Base-by-base conservation (phyloP, 129 eudicot species). In the Mikania micrantha region DNA sequence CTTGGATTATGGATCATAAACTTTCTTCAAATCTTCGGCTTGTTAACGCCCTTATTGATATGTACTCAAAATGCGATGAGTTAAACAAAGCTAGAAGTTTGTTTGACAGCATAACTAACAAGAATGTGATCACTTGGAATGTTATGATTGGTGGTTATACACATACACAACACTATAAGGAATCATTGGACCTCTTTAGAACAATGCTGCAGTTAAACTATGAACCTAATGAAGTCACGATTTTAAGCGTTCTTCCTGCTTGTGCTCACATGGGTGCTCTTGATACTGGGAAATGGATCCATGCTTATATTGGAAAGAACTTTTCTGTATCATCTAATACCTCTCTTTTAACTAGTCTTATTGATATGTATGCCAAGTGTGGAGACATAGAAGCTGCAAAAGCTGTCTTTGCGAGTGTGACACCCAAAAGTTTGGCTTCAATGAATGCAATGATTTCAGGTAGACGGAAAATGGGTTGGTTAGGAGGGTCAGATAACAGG, bases 101-200 rank as follows among this genome's bases (percentile, higher is more conserved):
- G 15, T 91, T 87, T 64, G 90, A 87, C 22, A 5, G 9, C 4
- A 21, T 83, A 32, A 7, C 20, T 13, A 78, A 73, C 15, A 91
- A 75, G 69, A 95, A 85, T 61, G 67, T 83, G 7, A 75, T 76
- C 73, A 81, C 88, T 2, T 91, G 90, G 88, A 91, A 87, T 63
- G 87, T 95, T 24, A 85, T 90, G 90, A 85, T 91, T 29, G 81
- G 82, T 31, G 97, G 95, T n/a, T 85, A 91, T 41, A 77, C 81
- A 75, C 93, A 85, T 69, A 90, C 76, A 69, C 88, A 95, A 15
- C 77, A 60, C 67, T 85, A 74, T 71, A 64, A 68, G 49, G 79
- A 85, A 32, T 74, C 85, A 7, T 57, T 85, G 38, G 66, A 80
- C 28, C 77, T 85, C 3, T 85, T 83, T 68, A 41, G 56, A 4